Evolutionary conservation across 805 yeast genomes (phyloP), one percentile per base, ranked within the genome.

Genomic region (Candida corydali): DNA sequence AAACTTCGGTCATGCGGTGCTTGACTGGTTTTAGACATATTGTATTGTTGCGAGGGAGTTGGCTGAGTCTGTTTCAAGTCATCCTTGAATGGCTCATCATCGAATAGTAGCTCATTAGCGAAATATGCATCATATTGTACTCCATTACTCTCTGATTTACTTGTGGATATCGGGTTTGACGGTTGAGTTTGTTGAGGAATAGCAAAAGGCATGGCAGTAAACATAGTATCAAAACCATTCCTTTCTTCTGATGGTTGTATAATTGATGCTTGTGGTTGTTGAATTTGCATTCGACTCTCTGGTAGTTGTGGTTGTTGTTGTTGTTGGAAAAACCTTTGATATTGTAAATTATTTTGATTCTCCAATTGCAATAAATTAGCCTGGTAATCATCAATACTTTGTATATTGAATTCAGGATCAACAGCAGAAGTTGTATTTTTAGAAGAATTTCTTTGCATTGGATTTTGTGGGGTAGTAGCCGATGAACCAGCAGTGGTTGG

Each of bases 341-440:
- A 46, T 25, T 49, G 50, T 11, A 46, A 20, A 31, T 49, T 46
- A 28, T 44, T 51, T 26, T 49, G 50, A 35, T 46, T 44, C 17
- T 47, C 51, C 52, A 47, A 42, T 36, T 40, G 39, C 22, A 46
- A 26, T 19, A 47, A 29, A 36, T 47, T 51, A 35, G 43, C 36
- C 38, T 54, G 57, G 38, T 52, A 51, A 15, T 54, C 58, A 26
- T 39, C 46, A 14, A 51, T 42, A 8, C 50, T 47, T 30, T 50
- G 49, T 12, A 36, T 38, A 26, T 31, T 41, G 9, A 19, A 29
- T 12, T 33, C 25, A 24, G 36, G 8, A n/a, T 24, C 36, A 23
- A 36, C 10, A 22, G n/a, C n/a, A n/a, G n/a, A n/a, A n/a, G n/a
- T n/a, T n/a, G n/a, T n/a, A 34, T 42, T 26, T 36, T 44, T 34